Conservation (phyloP, 1,284 basidiomycete genomes). For the Meira nashicola region DNA sequence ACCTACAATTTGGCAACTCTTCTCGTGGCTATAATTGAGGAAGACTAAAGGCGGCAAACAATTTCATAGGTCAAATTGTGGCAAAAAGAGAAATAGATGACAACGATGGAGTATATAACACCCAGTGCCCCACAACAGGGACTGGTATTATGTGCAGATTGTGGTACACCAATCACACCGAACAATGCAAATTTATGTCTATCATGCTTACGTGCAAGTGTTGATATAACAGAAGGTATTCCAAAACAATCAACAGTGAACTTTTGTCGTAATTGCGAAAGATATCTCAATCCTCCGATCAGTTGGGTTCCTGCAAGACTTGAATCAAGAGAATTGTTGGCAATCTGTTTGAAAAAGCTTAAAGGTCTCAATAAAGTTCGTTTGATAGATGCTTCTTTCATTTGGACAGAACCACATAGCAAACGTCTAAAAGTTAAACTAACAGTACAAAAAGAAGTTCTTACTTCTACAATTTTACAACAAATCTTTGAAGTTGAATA, state of each 20-base stretch:
- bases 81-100: not conserved
- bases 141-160: conserved; percentile 55
- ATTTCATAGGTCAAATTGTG: no score
- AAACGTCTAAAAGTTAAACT: conserved; percentile 87
- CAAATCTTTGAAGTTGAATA: conserved; percentile 97
- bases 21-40: no score
- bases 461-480: conserved; percentile 90
- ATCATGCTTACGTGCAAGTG: conserved; percentile 79
- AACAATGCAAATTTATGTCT: conserved; percentile 95
- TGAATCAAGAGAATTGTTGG: conserved; percentile 85
- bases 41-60: no score
- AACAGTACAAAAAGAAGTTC: conserved; percentile 97
- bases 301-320: conserved; percentile 81
- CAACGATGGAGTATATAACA: conserved; percentile 13
- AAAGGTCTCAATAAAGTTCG: conserved; percentile 91
- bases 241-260: conserved; percentile 94
- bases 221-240: conserved; percentile 96
- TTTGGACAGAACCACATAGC: conserved; percentile 98
- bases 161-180: conserved; percentile 84
- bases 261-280: conserved; percentile 92
- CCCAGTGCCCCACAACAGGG: conserved; percentile 25
- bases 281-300: conserved; percentile 85
- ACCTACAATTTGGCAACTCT: no score
- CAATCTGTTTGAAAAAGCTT: conserved; percentile 74
- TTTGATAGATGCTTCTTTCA: conserved; percentile 92